Base-by-base conservation (phyloP, 768 basidiomycete species). In the Tricholoma sp. region DNA sequence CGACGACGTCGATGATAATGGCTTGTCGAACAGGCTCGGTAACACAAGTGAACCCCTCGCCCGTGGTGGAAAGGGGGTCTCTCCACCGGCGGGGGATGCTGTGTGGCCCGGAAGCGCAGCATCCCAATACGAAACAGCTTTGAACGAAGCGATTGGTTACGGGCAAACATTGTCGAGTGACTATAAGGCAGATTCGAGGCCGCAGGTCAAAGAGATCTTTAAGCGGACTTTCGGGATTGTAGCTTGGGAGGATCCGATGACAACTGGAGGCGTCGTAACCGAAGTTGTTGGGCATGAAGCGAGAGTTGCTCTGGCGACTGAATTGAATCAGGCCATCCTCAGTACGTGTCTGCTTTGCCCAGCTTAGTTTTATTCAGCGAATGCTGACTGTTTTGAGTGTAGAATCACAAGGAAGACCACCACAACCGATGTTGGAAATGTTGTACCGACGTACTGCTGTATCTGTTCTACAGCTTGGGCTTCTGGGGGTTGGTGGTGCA, bases 351-450 rank as follows among this genome's bases (percentile, higher is more conserved):
- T 28, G 17, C n/a, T 34, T 37, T 36, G 50, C 42, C 13, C 53
- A 6, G 29, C 20, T 53, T 3, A 15, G 15, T 51, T 42, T 29
- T 12, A 34, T 39, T 7, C 34, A 33, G 29, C 56, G 28, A 12
- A 50, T 48, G 36, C 57, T 64, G 11, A 63, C 39, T 29, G 13
- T 45, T 55, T 36, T 57, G 63, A 44, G 29, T 53, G 10, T 58
- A 94, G 91, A 83, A 70, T 92, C 91, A 0, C 88, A 89, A 73
- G 88, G 88, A 17, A 81, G 82, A 36, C 89, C 90, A 2, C 73
- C 81, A 6, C 78, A 77, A 52, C 89, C 92, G 2, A 75, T 85
- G 12, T 75, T 94, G 54, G 92, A 94, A 66, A 83, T 79, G 53
- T 66, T 92, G 53, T 94, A 88, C 67, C 83, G 91, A 34, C 91